Percentiles rank a stretch among this genome's conserved stretches.
These are phyloP conservation scores for Ciborinia camelliae DNA, from an alignment of 2,329 filamentous ascomycete species.

Conservation along the genomic window DNA sequence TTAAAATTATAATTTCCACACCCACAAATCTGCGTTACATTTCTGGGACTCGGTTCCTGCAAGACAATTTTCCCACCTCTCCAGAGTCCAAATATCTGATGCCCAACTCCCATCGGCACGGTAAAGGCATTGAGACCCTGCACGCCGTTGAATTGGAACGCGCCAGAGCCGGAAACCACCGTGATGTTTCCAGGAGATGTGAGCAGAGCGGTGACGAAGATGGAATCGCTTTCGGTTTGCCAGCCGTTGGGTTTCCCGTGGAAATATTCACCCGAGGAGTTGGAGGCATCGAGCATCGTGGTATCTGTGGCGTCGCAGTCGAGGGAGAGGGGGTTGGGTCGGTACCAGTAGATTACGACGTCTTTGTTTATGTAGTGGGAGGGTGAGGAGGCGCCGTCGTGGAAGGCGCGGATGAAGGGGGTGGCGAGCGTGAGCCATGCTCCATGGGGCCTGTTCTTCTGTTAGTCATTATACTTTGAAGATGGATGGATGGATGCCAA, in stretches of 20 bases:
- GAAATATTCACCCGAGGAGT: conserved; percentile 4
- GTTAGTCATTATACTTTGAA: background rate
- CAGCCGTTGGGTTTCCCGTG: conserved; percentile 14
- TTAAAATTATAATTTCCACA: conserved; percentile 21
- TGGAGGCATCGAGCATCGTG: conserved; percentile 9
- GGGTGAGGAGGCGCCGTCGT: background rate
- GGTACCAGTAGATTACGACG: conserved; percentile 16
- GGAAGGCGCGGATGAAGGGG: conserved; percentile 13
- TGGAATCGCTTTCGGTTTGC: conserved; percentile 7
- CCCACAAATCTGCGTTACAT: background rate
- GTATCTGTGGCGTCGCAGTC: conserved; percentile 15
- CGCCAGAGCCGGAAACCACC: background rate
- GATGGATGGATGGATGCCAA: background rate
- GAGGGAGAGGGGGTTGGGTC: background rate
- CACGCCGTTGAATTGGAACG: background rate
- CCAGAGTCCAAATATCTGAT: background rate
- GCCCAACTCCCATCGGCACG: background rate
- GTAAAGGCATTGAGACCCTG: background rate
- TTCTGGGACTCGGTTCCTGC: background rate
- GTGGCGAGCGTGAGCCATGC: conserved; percentile 13
- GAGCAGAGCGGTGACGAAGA: conserved; percentile 7
- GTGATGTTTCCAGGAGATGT: background rate
- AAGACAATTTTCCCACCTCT: background rate
- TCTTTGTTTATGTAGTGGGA: background rate
- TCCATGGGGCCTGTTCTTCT: conserved; percentile 1